Percentiles rank a stretch among this genome's conserved stretches.
These are phyloP conservation scores for Endoconidiophora polonica DNA, from an alignment of 2,329 filamentous ascomycete genomes.

Conservation along the genomic window DNA sequence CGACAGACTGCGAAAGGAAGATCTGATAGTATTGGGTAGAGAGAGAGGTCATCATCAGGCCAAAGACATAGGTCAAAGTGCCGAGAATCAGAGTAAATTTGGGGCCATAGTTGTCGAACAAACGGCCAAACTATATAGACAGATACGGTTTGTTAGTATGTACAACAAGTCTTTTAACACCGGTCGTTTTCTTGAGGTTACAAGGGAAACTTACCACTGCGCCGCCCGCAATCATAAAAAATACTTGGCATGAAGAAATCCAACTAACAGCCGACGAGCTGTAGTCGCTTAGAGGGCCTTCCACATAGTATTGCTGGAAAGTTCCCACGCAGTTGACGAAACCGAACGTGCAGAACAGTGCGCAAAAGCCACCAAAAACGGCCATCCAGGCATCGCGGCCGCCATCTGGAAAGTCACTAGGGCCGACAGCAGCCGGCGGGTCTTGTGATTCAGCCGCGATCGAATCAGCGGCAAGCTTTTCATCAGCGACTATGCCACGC, in stretches of 20 bases:
- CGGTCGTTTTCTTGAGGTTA: constrained; percentile 19
- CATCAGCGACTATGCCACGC: constrained; percentile 11
- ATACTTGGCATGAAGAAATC: constrained; percentile 40
- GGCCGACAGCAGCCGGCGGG: constrained; percentile 22
- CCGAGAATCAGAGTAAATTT: constrained; percentile 37
- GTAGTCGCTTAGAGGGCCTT: constrained; percentile 29
- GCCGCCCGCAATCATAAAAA: constrained; percentile 32
- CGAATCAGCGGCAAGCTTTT: constrained; percentile 4
- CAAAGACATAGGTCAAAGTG: constrained; percentile 40
- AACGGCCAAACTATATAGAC: constrained; percentile 30
- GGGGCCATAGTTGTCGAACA: constrained; percentile 51
- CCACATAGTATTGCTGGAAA: constrained; percentile 42
- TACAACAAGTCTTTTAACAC: neutral
- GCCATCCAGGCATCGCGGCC: constrained; percentile 40
- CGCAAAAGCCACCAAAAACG: constrained; percentile 31
- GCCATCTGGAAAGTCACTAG: constrained; percentile 42
- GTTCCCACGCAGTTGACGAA: constrained; percentile 32
- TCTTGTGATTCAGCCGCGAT: constrained; percentile 4
- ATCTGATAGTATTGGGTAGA: constrained; percentile 28
- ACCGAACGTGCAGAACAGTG: constrained; percentile 29
- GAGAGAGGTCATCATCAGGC: constrained; percentile 48
- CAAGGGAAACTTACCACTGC: constrained; percentile 22
- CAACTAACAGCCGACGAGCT: constrained; percentile 37
- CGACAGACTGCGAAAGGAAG: constrained; percentile 27
- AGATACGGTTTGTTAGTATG: constrained; percentile 5